These are phyloP conservation scores for Selenicereus undatus DNA, from an alignment of 148 eudicot genomes.

Conservation along the genomic window DNA sequence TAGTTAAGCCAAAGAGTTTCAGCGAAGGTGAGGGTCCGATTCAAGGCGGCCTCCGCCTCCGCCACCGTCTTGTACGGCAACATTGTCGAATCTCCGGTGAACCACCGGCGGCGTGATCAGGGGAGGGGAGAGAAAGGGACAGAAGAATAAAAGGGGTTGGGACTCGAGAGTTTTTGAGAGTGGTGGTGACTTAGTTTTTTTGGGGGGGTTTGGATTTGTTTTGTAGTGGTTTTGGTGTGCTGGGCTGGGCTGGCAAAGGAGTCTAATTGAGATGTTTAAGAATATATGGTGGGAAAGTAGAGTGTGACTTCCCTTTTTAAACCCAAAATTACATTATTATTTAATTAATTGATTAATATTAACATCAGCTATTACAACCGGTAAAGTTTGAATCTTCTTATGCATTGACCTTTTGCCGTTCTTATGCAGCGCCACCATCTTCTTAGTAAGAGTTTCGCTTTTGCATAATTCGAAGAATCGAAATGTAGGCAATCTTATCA, in stretches of 20 bases:
- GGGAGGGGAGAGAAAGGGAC: not conserved
- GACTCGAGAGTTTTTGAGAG: too few relatives aligned
- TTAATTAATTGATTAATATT: too few relatives aligned
- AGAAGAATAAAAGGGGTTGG: not conserved
- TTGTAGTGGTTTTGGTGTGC: slow-evolving; percentile 15
- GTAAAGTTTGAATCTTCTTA: too few relatives aligned
- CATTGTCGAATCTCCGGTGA: slow-evolving; percentile 34
- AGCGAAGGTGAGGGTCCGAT: slow-evolving; percentile 47
- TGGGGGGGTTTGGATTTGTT: not conserved
- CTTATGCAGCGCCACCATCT: too few relatives aligned
- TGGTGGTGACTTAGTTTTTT: not conserved
- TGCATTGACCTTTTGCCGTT: too few relatives aligned
- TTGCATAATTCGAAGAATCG: too few relatives aligned
- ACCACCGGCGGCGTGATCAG: not conserved
- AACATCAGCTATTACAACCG: not conserved
- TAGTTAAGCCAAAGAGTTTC: slow-evolving; percentile 77
- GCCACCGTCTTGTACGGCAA: slow-evolving; percentile 52
- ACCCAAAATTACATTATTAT: not conserved
- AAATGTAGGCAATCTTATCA: too few relatives aligned
- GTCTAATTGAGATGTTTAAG: not conserved
- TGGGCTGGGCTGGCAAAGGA: slow-evolving; percentile 27
- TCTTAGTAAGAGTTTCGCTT: too few relatives aligned
- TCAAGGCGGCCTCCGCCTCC: slow-evolving; percentile 56
- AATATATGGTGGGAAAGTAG: slow-evolving; percentile 10
- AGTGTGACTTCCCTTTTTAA: not conserved